Base-by-base conservation (phyloP, 2,329 filamentous ascomycete species). In the Boeremia lycopersici region DNA sequence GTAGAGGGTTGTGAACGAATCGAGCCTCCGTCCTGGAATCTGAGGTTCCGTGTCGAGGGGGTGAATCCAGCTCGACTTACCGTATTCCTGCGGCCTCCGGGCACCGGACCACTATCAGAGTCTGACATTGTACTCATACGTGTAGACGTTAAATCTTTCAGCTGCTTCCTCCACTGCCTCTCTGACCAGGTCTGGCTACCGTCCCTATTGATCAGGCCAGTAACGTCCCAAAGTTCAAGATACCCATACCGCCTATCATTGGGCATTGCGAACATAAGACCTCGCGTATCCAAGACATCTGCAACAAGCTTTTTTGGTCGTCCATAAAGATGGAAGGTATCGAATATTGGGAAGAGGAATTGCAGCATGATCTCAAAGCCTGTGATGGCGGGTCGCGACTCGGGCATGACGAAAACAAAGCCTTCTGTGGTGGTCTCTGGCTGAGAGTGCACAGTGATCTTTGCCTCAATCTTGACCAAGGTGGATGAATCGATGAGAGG, bases 231-330 rank as follows among this genome's bases (percentile, higher is more conserved):
- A 31, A 92, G 86, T 68, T 98, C 95, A 25, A 99, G 78, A 68
- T 98, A 98, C 0, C 93, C 93, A 68, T 96, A 96, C 61, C 90
- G 85, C 48, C 88, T 86, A 64, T 95, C 87, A 65, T 90, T 91
- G 0, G 95, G 93, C 88, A 99, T 96, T 6, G 93, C 95, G 74
- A 98, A 99, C 95, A 99, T 99, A 61, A 99, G 82, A 52, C 95
- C 96, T 40, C 91, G 86, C 4, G 90, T 82, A 74, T 98, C 93
- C 39, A 93, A 84, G 0, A 90, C 88, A 70, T 96, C 96, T 2
- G 95, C 91, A 30, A 96, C 87, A 39, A 99, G 81, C 57, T 91
- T 87, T 26, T 86, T 89, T 0, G 95, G 95, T 19, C 95, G 89
- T 26, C 95, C 95, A 67, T 99, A 99, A 1, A 99, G 81, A 34